Base-by-base conservation (phyloP, 345 rosid genomes). In the Arabidopsis arenosa region DNA sequence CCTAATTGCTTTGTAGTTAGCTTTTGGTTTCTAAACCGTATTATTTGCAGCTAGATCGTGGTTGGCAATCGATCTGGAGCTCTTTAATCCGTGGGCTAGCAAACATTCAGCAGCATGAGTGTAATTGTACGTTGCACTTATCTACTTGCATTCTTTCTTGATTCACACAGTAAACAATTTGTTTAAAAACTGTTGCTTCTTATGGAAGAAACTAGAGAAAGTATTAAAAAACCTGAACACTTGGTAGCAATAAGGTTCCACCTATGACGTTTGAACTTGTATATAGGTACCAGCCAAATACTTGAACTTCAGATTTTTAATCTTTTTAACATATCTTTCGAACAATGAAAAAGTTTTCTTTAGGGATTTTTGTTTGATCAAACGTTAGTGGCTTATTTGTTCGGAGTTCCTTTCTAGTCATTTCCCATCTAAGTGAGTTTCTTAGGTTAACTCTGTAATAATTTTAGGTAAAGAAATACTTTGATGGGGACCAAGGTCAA, bases 21-120 rank as follows among this genome's bases (percentile, higher is more conserved):
- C 68, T 57, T 77, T 49, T 71, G 39, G 63, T 65, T 44, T 71
- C 62, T 57, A 64, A 69, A 63, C 59, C 11, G 3, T n/a, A 36
- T 71, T 77, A 47, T 72, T 77, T 86, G 85, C 90, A 91, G 98
- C 73, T 85, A 63, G 78, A 80, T 69, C 68, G 70, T 56, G 89
- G 92, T 70, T 92, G 97, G 98, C 90, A 87, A 45, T 77, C 80
- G 70, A 83, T 92, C 73, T 94, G 98, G 98, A 84, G 79, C 77
- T 80, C 80, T 79, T 70, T 87, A 65, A 75, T 92, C 82, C 98
- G 89, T 44, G 93, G 89, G 61, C 78, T 94, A 68, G 95, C 95
- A 30, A n/a, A 76, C 86, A 37, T 86, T 94, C 83, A 92, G 97
- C 74, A 92, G 85, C 76, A 53, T 75, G 70, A 84, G 83, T 59